Evolutionary conservation across 495 filamentous ascomycete species (phyloP).

Genomic region (Neohortaea acidophila): DNA sequence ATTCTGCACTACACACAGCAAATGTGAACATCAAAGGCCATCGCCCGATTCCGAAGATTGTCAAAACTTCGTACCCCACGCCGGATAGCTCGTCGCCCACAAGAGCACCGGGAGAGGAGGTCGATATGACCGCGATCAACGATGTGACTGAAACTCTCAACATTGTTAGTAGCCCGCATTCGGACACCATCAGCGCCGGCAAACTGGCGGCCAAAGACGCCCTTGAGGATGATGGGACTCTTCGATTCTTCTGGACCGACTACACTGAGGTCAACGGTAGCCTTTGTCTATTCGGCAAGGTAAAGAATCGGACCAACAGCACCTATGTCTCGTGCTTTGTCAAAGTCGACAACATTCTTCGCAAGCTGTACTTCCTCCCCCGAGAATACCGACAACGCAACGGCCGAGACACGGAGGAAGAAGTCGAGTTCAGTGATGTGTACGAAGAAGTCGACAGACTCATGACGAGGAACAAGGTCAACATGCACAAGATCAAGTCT

Average conservation of each 20-base stretch:
- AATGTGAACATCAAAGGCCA: slow-evolving; percentile 80
- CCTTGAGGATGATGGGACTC: slow-evolving; percentile 75
- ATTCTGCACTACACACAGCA: slow-evolving; percentile 43
- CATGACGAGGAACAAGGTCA: slow-evolving; percentile 69
- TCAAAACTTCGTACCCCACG: slow-evolving; percentile 51
- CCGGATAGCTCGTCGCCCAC: slow-evolving; percentile 65
- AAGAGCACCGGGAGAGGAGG: slow-evolving; percentile 37
- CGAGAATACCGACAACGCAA: slow-evolving; percentile 51
- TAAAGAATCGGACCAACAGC: slow-evolving; percentile 71
- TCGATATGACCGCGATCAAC: slow-evolving; percentile 83
- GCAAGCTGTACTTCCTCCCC: slow-evolving; percentile 87
- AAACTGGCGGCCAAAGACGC: slow-evolving; percentile 70
- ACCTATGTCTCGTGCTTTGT: slow-evolving; percentile 80
- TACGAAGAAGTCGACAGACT: slow-evolving; percentile 73
- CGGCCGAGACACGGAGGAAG: slow-evolving; percentile 56
- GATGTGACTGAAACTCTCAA: slow-evolving; percentile 75
- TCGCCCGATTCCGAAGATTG: slow-evolving; percentile 54
- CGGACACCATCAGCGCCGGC: slow-evolving; percentile 48
- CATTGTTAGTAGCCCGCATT: slow-evolving; percentile 55
- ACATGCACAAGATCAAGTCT: slow-evolving; percentile 83
- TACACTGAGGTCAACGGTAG: slow-evolving; percentile 88
- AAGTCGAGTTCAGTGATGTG: slow-evolving; percentile 78
- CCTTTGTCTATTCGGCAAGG: slow-evolving; percentile 90
- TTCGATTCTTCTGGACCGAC: slow-evolving; percentile 94
- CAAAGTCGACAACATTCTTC: slow-evolving; percentile 86